These are phyloP conservation scores for Pseudocercospora fuligena DNA, from an alignment of 2,329 filamentous ascomycete genomes.

Conservation along the genomic window DNA sequence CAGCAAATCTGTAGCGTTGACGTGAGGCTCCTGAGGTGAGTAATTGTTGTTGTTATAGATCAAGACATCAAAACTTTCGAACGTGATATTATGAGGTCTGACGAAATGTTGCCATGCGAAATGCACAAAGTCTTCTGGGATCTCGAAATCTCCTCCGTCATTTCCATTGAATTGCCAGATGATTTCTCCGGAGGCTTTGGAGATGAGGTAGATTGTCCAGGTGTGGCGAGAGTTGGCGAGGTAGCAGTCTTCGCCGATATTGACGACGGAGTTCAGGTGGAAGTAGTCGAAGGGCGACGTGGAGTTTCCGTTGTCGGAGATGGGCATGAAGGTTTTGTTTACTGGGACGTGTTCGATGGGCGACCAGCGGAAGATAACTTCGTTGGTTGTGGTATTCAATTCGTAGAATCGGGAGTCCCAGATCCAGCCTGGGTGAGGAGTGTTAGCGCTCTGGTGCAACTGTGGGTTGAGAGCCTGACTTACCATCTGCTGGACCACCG, in stretches of 20 bases:
- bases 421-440: conserved; percentile 33
- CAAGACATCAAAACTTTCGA: conserved; percentile 22
- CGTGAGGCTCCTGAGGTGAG: conserved; percentile 16
- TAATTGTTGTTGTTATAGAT: conserved; percentile 35
- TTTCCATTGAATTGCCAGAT: conserved; percentile 32
- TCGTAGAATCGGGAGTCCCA: conserved; percentile 49
- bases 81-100: conserved; percentile 30
- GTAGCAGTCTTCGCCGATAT: conserved; percentile 30
- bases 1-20: conserved; percentile 22
- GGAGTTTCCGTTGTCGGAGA: conserved; percentile 4
- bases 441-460: not conserved
- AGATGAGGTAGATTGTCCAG: conserved; percentile 34
- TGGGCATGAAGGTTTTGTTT: conserved; percentile 20
- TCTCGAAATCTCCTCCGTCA: conserved; percentile 32
- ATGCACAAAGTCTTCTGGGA: conserved; percentile 24
- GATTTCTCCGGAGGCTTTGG: conserved; percentile 26
- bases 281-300: conserved; percentile 33
- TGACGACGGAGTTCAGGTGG: conserved; percentile 37
- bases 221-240: conserved; percentile 32
- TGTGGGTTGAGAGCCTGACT: not conserved
- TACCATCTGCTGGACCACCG: conserved; percentile 40
- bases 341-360: conserved; percentile 42
- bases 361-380: conserved; percentile 51
- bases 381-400: conserved; percentile 47
- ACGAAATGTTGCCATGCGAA: conserved; percentile 36